Evolutionary conservation across 2,329 filamentous ascomycete species (phyloP).

Genomic region (Fonsecaea multimorphosa): DNA sequence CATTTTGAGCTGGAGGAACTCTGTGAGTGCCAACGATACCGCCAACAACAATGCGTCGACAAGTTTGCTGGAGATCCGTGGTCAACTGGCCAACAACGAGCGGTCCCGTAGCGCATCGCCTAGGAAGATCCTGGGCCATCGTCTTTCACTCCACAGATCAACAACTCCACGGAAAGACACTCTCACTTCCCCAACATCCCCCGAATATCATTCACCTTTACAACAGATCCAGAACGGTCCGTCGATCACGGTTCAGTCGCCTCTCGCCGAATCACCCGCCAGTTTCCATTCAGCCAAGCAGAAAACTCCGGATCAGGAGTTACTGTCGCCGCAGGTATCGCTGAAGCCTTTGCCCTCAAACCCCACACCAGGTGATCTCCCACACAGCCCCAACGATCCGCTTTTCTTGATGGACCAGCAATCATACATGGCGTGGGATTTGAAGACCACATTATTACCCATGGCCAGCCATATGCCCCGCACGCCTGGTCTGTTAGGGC

Average conservation of each 20-base stretch:
- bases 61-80: conserved; percentile 30
- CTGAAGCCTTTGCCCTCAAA: conserved; percentile 19
- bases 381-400: conserved; percentile 27
- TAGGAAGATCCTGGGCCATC: conserved; percentile 30
- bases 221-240: conserved; percentile 29
- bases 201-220: conserved; percentile 27
- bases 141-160: conserved; percentile 26
- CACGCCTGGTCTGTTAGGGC: conserved; percentile 31
- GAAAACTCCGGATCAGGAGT: conserved; percentile 50
- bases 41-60: conserved; percentile 43
- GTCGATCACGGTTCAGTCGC: conserved; percentile 45
- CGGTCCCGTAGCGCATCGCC: conserved; percentile 36
- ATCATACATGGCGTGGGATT: conserved; percentile 37
- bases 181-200: conserved; percentile 14
- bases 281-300: conserved; percentile 83
- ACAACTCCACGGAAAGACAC: conserved; percentile 26
- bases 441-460: conserved; percentile 31
- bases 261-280: conserved; percentile 95
- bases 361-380: conserved; percentile 22
- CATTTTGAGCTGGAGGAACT: conserved; percentile 87
- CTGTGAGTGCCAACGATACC: conserved; percentile 60
- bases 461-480: conserved; percentile 37
- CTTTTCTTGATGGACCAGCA: conserved; percentile 37
- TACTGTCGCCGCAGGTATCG: neutral
- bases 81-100: conserved; percentile 23